Evolutionary conservation across 1,284 basidiomycete genomes (phyloP), one percentile per base, ranked within the genome.

Genomic region (Schizopora paradoxa): DNA sequence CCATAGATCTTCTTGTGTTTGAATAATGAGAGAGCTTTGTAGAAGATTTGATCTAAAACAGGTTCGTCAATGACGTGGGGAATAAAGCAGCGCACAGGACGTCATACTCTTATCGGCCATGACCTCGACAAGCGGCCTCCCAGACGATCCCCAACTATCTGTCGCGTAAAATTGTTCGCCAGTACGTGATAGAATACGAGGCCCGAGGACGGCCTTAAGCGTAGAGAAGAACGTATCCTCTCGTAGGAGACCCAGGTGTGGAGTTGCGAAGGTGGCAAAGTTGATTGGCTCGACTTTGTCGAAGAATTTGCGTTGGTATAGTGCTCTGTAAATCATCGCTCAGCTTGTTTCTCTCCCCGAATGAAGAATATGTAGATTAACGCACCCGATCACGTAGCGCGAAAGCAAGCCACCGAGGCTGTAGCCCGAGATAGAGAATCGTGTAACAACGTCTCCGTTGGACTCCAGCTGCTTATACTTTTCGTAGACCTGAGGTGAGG

Each of bases 51-150:
- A 19, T 82, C 87, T 84, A 58, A 54, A 47, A 39, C 56, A 52
- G 5, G 31, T 54, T 26, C 7, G 27, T 61, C 25, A 60, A 48
- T 44, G 28, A 14, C 8, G 10, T 10, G 28, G 43, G 16, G 32
- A n/a, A 14, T 7, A 33, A 5, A 42, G 10, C 38, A 37, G 10
- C 11, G 29, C 13, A 23, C 19, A 14, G 19, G 8, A 63, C 77
- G n/a, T n/a, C n/a, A 54, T 56, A 86, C 88, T 71, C 53, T 87
- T 85, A 65, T 94, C 90, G 2, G 87, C 84, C 82, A 95, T 88
- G 48, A 92, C 78, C 49, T 90, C 81, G 16, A 94, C 61, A 4
- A 95, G 62, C 2, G 89, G 79, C 42, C 83, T 69, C 2, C 82
- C 84, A 45, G 72, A 74, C 1, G 73, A 69, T 0, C 79, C 78